Evolutionary conservation across 2,329 filamentous ascomycete species (phyloP), one percentile per base, ranked within the genome.

Genomic region (Nigrospora osmanthi): DNA sequence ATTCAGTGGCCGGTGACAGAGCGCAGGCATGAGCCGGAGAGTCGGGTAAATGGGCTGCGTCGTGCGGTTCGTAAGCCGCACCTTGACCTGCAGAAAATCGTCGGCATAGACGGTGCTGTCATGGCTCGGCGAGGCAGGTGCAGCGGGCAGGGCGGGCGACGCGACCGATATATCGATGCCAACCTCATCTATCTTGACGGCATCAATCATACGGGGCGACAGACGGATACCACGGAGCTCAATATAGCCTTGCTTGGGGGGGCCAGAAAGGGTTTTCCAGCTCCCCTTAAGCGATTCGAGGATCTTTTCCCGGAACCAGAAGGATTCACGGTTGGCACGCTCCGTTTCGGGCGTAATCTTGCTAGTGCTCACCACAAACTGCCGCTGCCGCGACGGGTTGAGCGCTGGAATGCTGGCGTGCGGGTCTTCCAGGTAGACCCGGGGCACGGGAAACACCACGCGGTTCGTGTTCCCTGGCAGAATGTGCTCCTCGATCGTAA

Each of bases 261-360:
- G 69, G 2, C 69, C 69, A 1, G 71, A 69, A 1, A 54, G 69
- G 0, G 79, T 80, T 45, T 71, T 78, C 90, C 90, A 96, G 0
- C 73, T 78, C 0, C 84, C 89, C 23, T 73, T 74, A 11, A 95
- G 67, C 36, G 73, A 72, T 48, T 85, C 82, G 3, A 96, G 74
- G 2, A 96, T 75, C 58, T 80, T 81, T 61, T 95, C 87, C 14
- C 89, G 80, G 62, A 89, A 95, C 90, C 90, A 96, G 61, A 96
- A 96, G 0, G 83, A 81, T 65, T 95, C 89, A 42, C 90, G 76
- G 48, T 76, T 85, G 12, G 81, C 78, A 32, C 86, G 79, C 65
- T 96, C 90, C 37, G 77, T 78, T 51, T 93, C 88, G 0, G 88
- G 86, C 0, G 85, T 83, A 45, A 90, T 80, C 55, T 87, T 87